Evolutionary conservation across 2,329 filamentous ascomycete genomes (phyloP).

Genomic region (Neonectria hederae): DNA sequence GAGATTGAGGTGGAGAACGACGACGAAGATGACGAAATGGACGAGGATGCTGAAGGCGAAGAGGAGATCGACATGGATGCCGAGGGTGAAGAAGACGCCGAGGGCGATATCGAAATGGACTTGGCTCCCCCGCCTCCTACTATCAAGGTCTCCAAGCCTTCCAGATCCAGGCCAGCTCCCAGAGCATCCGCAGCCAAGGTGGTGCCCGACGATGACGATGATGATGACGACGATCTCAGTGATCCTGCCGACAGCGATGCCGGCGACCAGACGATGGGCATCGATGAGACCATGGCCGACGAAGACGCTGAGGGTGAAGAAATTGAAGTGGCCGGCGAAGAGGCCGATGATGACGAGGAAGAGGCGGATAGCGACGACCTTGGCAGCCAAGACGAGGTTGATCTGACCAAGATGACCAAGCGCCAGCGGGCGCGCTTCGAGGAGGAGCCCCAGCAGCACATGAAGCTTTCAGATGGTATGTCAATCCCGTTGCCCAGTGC

Average conservation of each 20-base stretch:
- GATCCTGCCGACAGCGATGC: conserved; percentile 62
- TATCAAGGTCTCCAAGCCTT: conserved; percentile 61
- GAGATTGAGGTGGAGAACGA: conserved; percentile 54
- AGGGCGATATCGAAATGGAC: conserved; percentile 59
- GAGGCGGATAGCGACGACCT: conserved; percentile 55
- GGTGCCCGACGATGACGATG: conserved; percentile 55
- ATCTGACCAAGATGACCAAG: conserved; percentile 69
- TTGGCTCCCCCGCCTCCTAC: conserved; percentile 49
- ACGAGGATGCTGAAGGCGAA: conserved; percentile 52
- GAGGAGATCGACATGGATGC: conserved; percentile 53
- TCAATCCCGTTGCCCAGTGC: conserved; percentile 1
- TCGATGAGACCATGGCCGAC: conserved; percentile 58
- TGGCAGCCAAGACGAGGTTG: conserved; percentile 60
- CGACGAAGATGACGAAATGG: conserved; percentile 53
- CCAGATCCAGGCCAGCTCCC: conserved; percentile 49
- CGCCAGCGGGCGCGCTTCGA: conserved; percentile 68
- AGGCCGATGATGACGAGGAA: conserved; percentile 54
- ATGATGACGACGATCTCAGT: conserved; percentile 62
- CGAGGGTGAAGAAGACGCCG: conserved; percentile 57
- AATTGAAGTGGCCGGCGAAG: conserved; percentile 53
- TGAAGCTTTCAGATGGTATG: conserved; percentile 70
- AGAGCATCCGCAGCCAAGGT: conserved; percentile 47
- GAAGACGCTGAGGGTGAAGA: conserved; percentile 61
- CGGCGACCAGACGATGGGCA: conserved; percentile 49
- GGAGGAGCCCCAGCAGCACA: conserved; percentile 62